A percentile compares a stretch with the other conserved stretches of the same genome.
These are phyloP conservation scores for Allomyces javanicus DNA, from an alignment of 192 early-diverging fungal genomes.

Conservation along the genomic window DNA sequence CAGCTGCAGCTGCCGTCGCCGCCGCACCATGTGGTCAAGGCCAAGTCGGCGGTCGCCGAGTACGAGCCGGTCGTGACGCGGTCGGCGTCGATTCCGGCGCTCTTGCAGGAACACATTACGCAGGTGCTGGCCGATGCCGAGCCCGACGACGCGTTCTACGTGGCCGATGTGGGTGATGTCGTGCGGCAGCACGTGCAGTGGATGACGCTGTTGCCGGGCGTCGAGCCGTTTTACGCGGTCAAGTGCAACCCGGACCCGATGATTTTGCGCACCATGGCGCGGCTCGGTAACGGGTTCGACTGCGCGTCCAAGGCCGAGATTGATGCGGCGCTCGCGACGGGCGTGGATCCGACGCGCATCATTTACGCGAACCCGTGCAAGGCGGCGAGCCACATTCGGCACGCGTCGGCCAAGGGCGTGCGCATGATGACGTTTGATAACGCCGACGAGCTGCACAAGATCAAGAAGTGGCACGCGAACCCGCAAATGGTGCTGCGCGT, in stretches of 20 bases:
- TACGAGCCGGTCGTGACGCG: neutral
- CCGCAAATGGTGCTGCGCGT: slow-evolving; percentile 86
- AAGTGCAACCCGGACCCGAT: slow-evolving; percentile 90
- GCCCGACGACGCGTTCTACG: slow-evolving; percentile 82
- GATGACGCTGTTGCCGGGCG: slow-evolving; percentile 61
- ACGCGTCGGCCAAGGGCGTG: slow-evolving; percentile 53
- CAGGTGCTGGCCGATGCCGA: slow-evolving; percentile 21
- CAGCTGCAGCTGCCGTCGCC: neutral
- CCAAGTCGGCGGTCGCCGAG: neutral
- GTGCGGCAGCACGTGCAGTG: slow-evolving; percentile 71
- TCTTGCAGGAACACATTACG: neutral
- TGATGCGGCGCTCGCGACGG: slow-evolving; percentile 49
- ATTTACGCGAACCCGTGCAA: slow-evolving; percentile 99
- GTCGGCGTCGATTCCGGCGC: neutral
- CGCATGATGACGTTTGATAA: slow-evolving; percentile 98
- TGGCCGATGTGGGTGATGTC: slow-evolving; percentile 83
- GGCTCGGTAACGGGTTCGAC: slow-evolving; percentile 82
- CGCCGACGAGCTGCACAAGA: slow-evolving; percentile 88
- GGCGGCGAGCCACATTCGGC: slow-evolving; percentile 82
- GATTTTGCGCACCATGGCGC: slow-evolving; percentile 59
- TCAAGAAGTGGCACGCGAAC: slow-evolving; percentile 56
- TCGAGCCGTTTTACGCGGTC: slow-evolving; percentile 93
- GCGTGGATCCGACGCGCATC: slow-evolving; percentile 52
- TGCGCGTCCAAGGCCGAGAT: slow-evolving; percentile 94
- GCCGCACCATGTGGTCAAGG: neutral